These are phyloP conservation scores for Boletellus ananas DNA, from an alignment of 768 basidiomycete genomes.

Conservation along the genomic window DNA sequence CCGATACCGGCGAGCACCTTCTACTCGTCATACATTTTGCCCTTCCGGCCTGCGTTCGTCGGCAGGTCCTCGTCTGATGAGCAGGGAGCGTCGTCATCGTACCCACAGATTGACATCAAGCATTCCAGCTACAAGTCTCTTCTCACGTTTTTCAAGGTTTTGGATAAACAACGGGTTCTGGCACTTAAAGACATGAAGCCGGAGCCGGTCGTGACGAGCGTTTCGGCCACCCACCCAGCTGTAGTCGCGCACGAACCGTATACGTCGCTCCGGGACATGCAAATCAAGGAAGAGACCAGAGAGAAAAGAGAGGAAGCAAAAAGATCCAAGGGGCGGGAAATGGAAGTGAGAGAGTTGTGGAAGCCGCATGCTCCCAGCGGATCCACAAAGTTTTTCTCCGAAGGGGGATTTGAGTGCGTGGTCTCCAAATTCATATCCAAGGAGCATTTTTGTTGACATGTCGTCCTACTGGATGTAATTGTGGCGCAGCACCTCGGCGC, in stretches of 20 bases:
- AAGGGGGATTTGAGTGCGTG: constrained; percentile 58
- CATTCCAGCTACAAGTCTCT: constrained; percentile 79
- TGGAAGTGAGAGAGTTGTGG: constrained; percentile 68
- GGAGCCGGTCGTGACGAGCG: constrained; percentile 52
- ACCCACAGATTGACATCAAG: constrained; percentile 63
- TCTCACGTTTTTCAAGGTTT: constrained; percentile 70
- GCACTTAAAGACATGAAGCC: constrained; percentile 59
- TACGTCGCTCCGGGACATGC: constrained; percentile 63
- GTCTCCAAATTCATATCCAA: neutral
- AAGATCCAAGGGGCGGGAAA: constrained; percentile 43
- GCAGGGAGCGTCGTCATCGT: constrained; percentile 27
- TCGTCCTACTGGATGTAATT: neutral
- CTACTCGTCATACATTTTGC: constrained; percentile 74
- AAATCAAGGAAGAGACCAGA: constrained; percentile 58
- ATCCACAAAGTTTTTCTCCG: constrained; percentile 59
- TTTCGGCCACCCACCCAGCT: constrained; percentile 54
- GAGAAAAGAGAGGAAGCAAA: constrained; percentile 51
- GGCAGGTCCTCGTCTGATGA: constrained; percentile 11
- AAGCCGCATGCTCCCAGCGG: constrained; percentile 55
- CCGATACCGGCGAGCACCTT: constrained; percentile 75
- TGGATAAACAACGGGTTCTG: constrained; percentile 71
- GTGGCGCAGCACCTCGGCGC: constrained; percentile 40
- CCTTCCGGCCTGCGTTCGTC: constrained; percentile 67
- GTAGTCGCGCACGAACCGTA: constrained; percentile 50
- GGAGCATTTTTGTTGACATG: neutral